These are phyloP conservation scores for Trichomonascus vanleenenianus DNA, from an alignment of 805 yeast genomes.

Conservation along the genomic window DNA sequence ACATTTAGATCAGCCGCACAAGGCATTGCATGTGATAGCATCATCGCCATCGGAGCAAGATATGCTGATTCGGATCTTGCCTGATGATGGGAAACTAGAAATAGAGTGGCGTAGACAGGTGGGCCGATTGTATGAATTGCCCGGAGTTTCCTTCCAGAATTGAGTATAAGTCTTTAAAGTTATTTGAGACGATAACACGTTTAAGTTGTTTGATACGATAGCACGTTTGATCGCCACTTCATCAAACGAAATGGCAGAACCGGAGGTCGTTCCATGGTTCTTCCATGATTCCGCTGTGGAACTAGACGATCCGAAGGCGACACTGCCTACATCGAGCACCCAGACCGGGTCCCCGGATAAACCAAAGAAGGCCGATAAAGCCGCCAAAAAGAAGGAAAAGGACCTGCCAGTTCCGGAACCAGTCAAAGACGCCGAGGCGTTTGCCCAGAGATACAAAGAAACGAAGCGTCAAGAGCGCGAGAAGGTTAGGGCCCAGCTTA, in stretches of 20 bases:
- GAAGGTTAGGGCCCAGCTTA: conserved; percentile 4
- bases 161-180: too few relatives aligned
- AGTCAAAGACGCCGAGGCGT: not conserved
- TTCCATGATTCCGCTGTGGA: conserved; percentile 21
- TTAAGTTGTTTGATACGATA: too few relatives aligned
- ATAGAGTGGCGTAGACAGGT: too few relatives aligned
- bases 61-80: too few relatives aligned
- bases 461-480: conserved; percentile 3
- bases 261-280: conserved; percentile 17
- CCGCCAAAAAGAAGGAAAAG: not conserved
- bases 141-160: too few relatives aligned
- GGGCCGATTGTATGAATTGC: too few relatives aligned
- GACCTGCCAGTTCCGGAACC: not conserved
- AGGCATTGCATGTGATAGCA: too few relatives aligned
- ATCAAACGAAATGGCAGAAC: conserved; percentile 9
- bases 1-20: too few relatives aligned
- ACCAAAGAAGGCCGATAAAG: conserved; percentile 4
- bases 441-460: not conserved
- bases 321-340: conserved; percentile 17
- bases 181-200: too few relatives aligned
- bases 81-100: too few relatives aligned
- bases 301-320: conserved; percentile 21
- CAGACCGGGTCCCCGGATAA: not conserved
- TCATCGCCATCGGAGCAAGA: too few relatives aligned
- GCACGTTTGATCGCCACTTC: too few relatives aligned